phyloP scores from a whole-genome alignment of 1,284 basidiomycete genomes.

The Fistulina hepatica region DNA sequence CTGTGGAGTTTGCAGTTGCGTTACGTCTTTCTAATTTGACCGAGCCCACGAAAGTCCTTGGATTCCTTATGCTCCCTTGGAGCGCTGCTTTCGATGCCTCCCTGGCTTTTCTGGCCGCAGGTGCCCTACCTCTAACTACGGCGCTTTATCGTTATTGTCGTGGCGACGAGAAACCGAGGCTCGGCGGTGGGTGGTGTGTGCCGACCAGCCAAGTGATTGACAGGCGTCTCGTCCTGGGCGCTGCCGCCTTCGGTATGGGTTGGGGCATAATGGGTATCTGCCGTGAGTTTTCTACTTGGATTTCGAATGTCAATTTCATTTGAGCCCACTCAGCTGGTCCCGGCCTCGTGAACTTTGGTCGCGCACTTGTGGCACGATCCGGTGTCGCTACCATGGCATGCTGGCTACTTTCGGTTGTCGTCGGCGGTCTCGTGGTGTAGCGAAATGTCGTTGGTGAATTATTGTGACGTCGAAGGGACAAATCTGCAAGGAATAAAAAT shows the following conservation, averaged over 20 bases:
- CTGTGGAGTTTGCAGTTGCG: constrained; percentile 45
- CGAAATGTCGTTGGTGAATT: too few species aligned
- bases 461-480: too few species aligned
- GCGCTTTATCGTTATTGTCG: constrained; percentile 31
- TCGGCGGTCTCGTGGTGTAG: too few species aligned
- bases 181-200: constrained; percentile 32
- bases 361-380: too few species aligned
- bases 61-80: constrained; percentile 43
- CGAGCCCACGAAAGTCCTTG: constrained; percentile 39
- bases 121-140: constrained; percentile 34
- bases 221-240: constrained; percentile 38
- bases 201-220: constrained; percentile 34
- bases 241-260: constrained; percentile 52
- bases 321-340: constrained; percentile 50
- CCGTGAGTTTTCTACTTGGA: constrained; percentile 30
- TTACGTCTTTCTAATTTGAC: constrained; percentile 47
- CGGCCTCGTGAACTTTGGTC: constrained; percentile 43
- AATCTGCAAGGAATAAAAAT: too few species aligned
- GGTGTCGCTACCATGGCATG: too few species aligned
- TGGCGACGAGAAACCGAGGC: constrained; percentile 24
- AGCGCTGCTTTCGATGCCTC: constrained; percentile 42
- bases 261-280: constrained; percentile 61
- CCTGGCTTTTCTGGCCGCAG: constrained; percentile 36
- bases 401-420: too few species aligned
- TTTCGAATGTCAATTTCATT: constrained; percentile 4